Evolutionary conservation across 176 grass and related monocot species (phyloP).

Genomic region (Carex littledalei): DNA sequence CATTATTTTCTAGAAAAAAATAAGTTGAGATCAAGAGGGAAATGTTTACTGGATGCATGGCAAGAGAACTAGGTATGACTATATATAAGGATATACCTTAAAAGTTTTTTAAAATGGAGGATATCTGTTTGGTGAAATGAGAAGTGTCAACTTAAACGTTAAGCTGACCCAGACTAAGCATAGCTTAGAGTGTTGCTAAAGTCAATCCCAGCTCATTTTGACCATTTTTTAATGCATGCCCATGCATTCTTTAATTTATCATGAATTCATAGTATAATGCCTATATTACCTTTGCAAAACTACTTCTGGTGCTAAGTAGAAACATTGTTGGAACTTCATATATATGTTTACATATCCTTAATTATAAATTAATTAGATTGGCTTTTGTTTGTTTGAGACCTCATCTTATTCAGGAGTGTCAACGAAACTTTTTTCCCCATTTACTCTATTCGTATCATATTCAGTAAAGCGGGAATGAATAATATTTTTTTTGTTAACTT

Average conservation of each 20-base stretch:
- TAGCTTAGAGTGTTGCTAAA: slow-evolving; percentile 45
- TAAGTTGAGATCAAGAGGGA: not conserved
- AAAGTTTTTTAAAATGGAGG: not conserved
- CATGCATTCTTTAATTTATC: not conserved
- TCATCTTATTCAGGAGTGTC: too few relatives aligned
- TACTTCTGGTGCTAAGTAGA: too few relatives aligned
- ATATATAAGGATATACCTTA: slow-evolving; percentile 19
- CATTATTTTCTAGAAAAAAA: slow-evolving; percentile 30
- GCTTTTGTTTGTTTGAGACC: not conserved
- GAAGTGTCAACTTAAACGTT: slow-evolving; percentile 22
- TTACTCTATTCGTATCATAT: too few relatives aligned
- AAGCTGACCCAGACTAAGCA: not conserved
- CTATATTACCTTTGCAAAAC: not conserved
- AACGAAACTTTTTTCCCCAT: too few relatives aligned
- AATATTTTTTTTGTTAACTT: not conserved
- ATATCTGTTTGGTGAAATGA: slow-evolving; percentile 24
- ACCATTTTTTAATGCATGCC: not conserved
- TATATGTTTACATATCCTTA: not conserved
- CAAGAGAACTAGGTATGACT: not conserved
- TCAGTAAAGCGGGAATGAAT: not conserved
- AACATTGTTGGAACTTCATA: not conserved
- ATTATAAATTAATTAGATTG: not conserved
- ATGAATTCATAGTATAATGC: not conserved
- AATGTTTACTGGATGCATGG: slow-evolving; percentile 25
- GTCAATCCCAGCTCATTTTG: slow-evolving; percentile 32